Evolutionary conservation across 371 early-diverging fungal species (phyloP).

Genomic region (Mucor indicus): DNA sequence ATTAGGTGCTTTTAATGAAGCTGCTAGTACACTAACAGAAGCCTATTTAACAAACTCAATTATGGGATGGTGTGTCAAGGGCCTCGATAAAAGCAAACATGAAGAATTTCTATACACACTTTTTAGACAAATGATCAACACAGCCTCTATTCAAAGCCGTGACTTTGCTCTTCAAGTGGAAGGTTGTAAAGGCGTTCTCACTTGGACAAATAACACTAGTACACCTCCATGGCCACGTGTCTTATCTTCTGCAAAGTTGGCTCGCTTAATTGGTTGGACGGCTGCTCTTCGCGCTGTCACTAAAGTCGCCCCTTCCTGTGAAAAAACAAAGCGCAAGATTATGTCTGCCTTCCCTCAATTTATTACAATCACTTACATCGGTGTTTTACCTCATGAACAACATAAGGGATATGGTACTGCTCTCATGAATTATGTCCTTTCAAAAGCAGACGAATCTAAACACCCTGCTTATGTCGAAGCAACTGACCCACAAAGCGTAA

Average conservation of each 20-base stretch:
- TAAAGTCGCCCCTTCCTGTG: conserved; percentile 28
- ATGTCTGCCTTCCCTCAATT: conserved; percentile 26
- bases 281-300: conserved; percentile 29
- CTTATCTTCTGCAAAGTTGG: conserved; percentile 25
- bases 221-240: conserved; percentile 31
- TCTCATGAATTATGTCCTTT: conserved; percentile 27
- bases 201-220: conserved; percentile 32
- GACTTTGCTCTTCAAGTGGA: conserved; percentile 46
- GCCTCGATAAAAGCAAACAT: conserved; percentile 19
- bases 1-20: conserved; percentile 48
- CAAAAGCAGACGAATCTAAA: conserved; percentile 72
- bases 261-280: conserved; percentile 33
- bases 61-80: conserved; percentile 31
- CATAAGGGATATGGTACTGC: conserved; percentile 43
- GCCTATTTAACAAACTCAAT: conserved; percentile 26
- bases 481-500: conserved; percentile 87
- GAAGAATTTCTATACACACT: conserved; percentile 28
- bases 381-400: conserved; percentile 42
- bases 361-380: conserved; percentile 39
- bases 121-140: conserved; percentile 34
- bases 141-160: conserved; percentile 30
- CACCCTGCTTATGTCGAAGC: conserved; percentile 79
- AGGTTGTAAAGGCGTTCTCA: conserved; percentile 44
- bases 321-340: conserved; percentile 32
- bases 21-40: conserved; percentile 39